These are phyloP conservation scores for Malus hybrid DNA, from an alignment of 331 rosid genomes.

Conservation along the genomic window DNA sequence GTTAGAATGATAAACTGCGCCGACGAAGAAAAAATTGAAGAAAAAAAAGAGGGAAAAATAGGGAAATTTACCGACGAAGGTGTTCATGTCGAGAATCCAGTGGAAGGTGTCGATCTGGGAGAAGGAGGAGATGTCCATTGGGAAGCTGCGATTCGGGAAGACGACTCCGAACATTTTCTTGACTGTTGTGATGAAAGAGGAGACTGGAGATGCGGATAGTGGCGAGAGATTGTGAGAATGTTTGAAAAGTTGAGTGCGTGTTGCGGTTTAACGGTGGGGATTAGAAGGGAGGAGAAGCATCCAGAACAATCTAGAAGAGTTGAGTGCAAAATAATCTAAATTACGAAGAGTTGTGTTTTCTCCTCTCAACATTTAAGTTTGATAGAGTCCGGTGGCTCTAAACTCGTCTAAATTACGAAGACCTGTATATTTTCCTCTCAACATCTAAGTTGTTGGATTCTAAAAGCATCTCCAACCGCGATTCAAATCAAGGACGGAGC, in stretches of 20 bases:
- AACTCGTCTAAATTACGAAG: too few species aligned
- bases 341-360: too few species aligned
- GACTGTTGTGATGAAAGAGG: not conserved
- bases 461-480: too few species aligned
- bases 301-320: not conserved
- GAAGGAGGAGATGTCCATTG: slow-evolving; percentile 83
- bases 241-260: not conserved
- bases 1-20: not conserved
- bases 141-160: slow-evolving; percentile 91
- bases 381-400: too few species aligned
- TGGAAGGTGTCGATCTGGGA: slow-evolving; percentile 88
- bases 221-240: not conserved
- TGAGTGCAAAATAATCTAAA: not conserved
- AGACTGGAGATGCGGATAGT: not conserved
- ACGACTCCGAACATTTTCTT: slow-evolving; percentile 76
- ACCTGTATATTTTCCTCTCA: accelerated
- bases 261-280: not conserved
- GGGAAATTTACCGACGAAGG: slow-evolving; percentile 52
- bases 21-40: not conserved
- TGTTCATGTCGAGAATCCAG: slow-evolving; percentile 96
- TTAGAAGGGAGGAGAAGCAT: not conserved
- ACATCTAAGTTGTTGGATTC: too few species aligned
- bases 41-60: not conserved
- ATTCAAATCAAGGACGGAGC: too few species aligned
- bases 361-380: too few species aligned